Evolutionary conservation across 192 early-diverging fungal genomes (phyloP), one percentile per base, ranked within the genome.

Genomic region (Backusella psychrophila): DNA sequence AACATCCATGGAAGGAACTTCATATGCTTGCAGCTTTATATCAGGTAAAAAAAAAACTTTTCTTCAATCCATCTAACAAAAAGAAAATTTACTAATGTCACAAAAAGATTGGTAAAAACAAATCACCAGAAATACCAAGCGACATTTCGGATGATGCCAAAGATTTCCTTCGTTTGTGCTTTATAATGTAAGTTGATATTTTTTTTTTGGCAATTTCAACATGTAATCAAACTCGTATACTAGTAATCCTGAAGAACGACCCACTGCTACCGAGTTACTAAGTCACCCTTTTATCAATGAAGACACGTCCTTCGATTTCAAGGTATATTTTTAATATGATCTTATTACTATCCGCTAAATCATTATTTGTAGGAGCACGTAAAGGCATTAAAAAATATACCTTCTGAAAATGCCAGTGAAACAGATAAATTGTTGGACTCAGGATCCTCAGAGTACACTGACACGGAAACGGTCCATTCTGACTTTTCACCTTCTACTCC

Each of bases 221-320:
- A 33, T 33, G 33, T 33, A 33, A 33, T 33, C 33, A 33, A 33
- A 33, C 26, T 14, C 26, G 26, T 23, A 3, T 46, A 52, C 41
- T 11, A 89, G 91, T 14, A 91, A 96, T 74, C 93, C 96, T 4
- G 89, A 89, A 33, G 71, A 78, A 26, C 83, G 97, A 33, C 93
- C 93, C 44, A 90, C 94, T 0, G 97, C 96, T 1, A 66, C 81
- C 0, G 85, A 92, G 59, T 81, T 96, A 26, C 77, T 91, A 11
- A 69, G 81, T 2, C 89, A 96, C 80, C 66, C 80, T 34, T 97
- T 97, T 87, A 84, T 88, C 9, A 74, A 83, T 63, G 87, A 88
- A 29, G 73, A 84, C 33, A 29, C 75, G 19, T 80, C 74, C 53
- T 89, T 84, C 39, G 78, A 86, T 52, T 86, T 86, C 69, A 84